A percentile compares a stretch with the other conserved stretches of the same genome.
Conservation (phyloP, 2,329 filamentous ascomycete genomes). For the Penicillium nordicum region DNA sequence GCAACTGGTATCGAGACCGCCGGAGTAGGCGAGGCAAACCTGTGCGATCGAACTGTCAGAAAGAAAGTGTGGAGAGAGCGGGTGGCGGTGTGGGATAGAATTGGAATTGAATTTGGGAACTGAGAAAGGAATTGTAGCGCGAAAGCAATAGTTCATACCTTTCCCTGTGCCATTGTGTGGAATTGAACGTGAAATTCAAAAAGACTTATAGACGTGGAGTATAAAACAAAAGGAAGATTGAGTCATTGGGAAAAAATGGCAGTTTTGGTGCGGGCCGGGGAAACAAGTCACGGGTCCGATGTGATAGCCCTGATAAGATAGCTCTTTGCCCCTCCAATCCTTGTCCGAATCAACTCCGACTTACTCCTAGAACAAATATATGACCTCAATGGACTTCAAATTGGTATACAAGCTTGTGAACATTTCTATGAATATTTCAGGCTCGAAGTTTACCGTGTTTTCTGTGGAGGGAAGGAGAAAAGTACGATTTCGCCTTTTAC, state of each 20-base stretch:
- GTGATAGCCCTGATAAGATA: constrained; percentile 23
- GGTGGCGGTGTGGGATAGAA: constrained; percentile 16
- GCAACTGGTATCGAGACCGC: constrained; percentile 59
- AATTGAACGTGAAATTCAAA: constrained; percentile 10
- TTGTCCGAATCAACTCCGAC: not conserved
- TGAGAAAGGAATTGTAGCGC: not conserved
- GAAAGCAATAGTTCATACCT: constrained; percentile 11
- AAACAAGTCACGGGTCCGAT: constrained; percentile 21
- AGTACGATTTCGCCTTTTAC: not conserved
- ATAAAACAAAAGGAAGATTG: constrained; percentile 18
- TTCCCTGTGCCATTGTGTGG: constrained; percentile 27
- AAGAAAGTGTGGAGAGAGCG: constrained; percentile 11
- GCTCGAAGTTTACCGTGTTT: no score
- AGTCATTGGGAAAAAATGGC: constrained; percentile 23
- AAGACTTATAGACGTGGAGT: constrained; percentile 9
- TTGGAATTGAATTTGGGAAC: not conserved
- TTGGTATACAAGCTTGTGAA: not conserved
- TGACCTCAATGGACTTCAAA: not conserved
- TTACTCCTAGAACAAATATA: not conserved
- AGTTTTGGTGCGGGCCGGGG: constrained; percentile 21
- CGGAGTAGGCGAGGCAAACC: constrained; percentile 41
- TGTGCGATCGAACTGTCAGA: constrained; percentile 19
- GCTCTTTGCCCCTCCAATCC: constrained; percentile 5
- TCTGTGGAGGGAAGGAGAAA: not conserved
- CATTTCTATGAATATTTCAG: fast-evolving